These are phyloP conservation scores for Ophiostoma novo-ulmi DNA, from an alignment of 2,329 filamentous ascomycete genomes.

Conservation along the genomic window DNA sequence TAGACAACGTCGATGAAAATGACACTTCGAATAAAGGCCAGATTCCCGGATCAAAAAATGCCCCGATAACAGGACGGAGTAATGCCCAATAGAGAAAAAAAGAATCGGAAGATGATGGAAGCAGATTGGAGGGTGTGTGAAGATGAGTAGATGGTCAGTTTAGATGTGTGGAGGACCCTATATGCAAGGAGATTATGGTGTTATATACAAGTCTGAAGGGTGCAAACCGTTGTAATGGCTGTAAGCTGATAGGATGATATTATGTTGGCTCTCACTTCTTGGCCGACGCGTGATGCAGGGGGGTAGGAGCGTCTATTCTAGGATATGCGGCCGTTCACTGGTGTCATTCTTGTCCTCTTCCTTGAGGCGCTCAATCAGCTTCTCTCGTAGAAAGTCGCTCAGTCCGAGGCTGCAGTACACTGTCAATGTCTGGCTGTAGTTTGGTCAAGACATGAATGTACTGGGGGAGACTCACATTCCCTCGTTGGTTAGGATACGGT, in stretches of 20 bases:
- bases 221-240: not conserved
- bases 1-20: not conserved
- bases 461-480: slow-evolving; percentile 53
- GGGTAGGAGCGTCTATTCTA: slow-evolving; percentile 19
- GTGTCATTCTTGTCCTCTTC: slow-evolving; percentile 44
- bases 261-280: not conserved
- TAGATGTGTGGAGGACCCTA: not conserved
- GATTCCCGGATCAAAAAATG: not conserved
- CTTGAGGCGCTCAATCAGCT: slow-evolving; percentile 49
- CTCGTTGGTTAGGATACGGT: slow-evolving; percentile 59
- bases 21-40: not conserved
- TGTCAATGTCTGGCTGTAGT: slow-evolving; percentile 30
- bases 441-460: slow-evolving; percentile 20
- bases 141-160: not conserved
- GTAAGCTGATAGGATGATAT: not conserved
- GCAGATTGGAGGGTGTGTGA: not conserved
- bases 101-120: not conserved
- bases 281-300: not conserved
- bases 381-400: slow-evolving; percentile 50
- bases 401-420: slow-evolving; percentile 44
- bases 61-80: not conserved
- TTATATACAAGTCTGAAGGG: not conserved
- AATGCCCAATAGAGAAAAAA: not conserved
- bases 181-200: not conserved
- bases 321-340: slow-evolving; percentile 23